Percentiles rank a stretch among this genome's conserved stretches.
phyloP scores from a whole-genome alignment of 768 basidiomycete species.

The Hygrocybe punicea region DNA sequence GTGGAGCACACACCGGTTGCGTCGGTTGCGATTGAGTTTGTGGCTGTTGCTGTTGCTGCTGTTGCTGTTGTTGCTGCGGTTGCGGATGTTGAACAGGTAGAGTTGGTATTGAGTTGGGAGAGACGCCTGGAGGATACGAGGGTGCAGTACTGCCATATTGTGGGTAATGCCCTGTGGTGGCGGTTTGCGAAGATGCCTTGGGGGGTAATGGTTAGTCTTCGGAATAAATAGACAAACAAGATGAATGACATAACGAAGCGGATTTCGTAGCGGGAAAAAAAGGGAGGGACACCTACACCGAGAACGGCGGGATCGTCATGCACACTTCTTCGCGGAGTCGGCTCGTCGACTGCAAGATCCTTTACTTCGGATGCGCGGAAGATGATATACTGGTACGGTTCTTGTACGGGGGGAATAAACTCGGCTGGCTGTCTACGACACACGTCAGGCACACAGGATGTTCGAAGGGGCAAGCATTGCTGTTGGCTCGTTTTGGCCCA shows the following conservation, averaged over 20 bases:
- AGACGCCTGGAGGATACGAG: background rate
- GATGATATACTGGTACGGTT: constrained; percentile 86
- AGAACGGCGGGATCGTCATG: constrained; percentile 84
- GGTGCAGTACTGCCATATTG: background rate
- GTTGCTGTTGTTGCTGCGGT: constrained; percentile 10
- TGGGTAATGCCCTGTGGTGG: background rate
- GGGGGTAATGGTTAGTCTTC: background rate
- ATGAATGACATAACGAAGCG: no score
- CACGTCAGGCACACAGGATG: background rate
- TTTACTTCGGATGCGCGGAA: constrained; percentile 90
- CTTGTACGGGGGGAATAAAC: constrained; percentile 79
- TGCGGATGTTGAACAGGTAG: constrained; percentile 3
- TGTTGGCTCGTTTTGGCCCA: no score
- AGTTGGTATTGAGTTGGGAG: no score
- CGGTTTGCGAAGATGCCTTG: constrained; percentile 35
- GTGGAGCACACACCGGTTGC: constrained; percentile 21
- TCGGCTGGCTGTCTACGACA: constrained; percentile 59
- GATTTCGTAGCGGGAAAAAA: background rate
- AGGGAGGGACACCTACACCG: constrained; percentile 49
- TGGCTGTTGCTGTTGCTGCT: background rate
- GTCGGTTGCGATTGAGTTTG: constrained; percentile 18
- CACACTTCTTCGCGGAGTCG: constrained; percentile 55
- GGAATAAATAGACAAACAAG: no score
- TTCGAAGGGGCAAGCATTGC: no score
- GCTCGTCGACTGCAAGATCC: constrained; percentile 81